phyloP scores from a whole-genome alignment of 768 basidiomycete species.

The Mycena floridula region DNA sequence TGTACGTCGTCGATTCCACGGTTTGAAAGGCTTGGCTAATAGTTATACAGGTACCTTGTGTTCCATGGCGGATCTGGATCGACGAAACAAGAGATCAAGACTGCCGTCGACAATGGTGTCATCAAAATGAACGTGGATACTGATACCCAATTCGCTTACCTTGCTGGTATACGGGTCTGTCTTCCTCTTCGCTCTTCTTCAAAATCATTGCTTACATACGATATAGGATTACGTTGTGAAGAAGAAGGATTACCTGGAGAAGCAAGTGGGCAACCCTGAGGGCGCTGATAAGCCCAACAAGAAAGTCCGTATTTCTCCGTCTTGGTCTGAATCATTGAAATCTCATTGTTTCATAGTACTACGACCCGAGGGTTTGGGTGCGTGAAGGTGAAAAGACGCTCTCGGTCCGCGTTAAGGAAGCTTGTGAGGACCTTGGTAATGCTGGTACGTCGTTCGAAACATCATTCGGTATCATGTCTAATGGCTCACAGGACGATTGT shows the following conservation, averaged over 20 bases:
- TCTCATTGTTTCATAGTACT: constrained; percentile 45
- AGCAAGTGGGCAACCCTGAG: constrained; percentile 96
- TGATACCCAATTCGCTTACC: constrained; percentile 90
- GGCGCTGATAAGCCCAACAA: constrained; percentile 98
- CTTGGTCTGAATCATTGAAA: constrained; percentile 1
- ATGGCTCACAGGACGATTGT: neutral
- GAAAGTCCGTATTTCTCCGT: constrained; percentile 50
- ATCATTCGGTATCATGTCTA: neutral
- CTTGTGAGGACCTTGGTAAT: constrained; percentile 86
- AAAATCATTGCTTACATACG: constrained; percentile 1
- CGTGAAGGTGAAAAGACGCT: constrained; percentile 98
- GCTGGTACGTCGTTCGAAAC: constrained; percentile 25
- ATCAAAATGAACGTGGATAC: constrained; percentile 99
- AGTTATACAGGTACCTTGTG: constrained; percentile 76
- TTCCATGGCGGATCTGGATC: constrained; percentile 99
- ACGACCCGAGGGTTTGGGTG: constrained; percentile 98
- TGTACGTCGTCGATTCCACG: constrained; percentile 45
- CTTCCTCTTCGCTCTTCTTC: neutral
- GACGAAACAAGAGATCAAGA: constrained; percentile 90
- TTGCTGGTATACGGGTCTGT: constrained; percentile 70
- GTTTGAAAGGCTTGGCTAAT: constrained; percentile 1
- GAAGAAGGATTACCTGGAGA: constrained; percentile 83
- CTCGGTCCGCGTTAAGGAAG: constrained; percentile 79
- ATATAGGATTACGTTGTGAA: constrained; percentile 74
- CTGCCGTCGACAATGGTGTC: constrained; percentile 87